Base-by-base conservation (phyloP, 306 rosid genomes). In the Prunus mira region DNA sequence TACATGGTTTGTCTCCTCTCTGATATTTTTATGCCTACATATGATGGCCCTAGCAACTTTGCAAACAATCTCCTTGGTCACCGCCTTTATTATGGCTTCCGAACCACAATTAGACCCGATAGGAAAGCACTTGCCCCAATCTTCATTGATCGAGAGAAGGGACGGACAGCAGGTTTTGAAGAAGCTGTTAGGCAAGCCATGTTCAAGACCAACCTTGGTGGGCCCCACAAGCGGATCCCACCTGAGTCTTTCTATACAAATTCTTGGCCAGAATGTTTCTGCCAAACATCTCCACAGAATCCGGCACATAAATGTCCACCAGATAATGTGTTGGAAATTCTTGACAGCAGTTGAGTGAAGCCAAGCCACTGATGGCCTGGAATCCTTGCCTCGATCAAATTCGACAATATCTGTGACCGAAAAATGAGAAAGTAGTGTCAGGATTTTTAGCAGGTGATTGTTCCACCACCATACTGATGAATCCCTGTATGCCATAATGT, bases 221-320 rank as follows among this genome's bases (percentile, higher is more conserved):
- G 91, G 75, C 97, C 98, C 77, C 98, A 96, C 76, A 87, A 92
- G 80, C 87, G 99, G 27, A 77, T 91, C 49, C 12, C 93, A 51
- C 99, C 99, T 0, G 99, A 96, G 85, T 96, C 97, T 32, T 87
- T 96, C 88, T 96, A 96, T 77, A 96, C 99, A 47, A 96, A 96
- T 87, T 93, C 99, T 62, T 96, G 99, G 99, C 97, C 97, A 41
- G 99, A 96, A 78, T 96, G 99, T 84, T 96, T 96, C 91, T 96
- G 99, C 76, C 89, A 88, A 84, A 82, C 83, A 73, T 78, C 96
- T 67, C 72, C 98, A 1, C 46, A 79, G 87, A 88, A 87, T 78
- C 87, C 89, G 17, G 90, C 84, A 14, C 82, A 96, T 73, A 88
- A 84, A 80, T 96, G 99, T 78, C 99, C 99, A 66, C 86, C 96